These are phyloP conservation scores for Diaporthe ilicicola DNA, from an alignment of 2,329 filamentous ascomycete genomes.

Conservation along the genomic window DNA sequence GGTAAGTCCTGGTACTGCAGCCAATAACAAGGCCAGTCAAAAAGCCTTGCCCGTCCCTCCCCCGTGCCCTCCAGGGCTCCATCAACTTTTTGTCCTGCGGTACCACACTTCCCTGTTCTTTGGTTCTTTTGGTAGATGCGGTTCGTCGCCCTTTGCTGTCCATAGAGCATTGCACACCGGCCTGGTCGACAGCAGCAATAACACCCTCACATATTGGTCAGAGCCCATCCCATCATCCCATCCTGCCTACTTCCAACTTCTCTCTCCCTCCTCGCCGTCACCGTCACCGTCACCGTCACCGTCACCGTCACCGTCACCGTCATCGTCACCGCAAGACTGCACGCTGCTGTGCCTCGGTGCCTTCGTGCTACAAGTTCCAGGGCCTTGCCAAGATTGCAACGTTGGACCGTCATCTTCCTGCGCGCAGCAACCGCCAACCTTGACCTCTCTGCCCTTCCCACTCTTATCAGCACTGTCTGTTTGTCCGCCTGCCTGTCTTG, in stretches of 20 bases:
- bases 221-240: constrained; percentile 31
- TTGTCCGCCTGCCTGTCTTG: not conserved
- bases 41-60: constrained; percentile 22
- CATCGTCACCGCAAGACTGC: constrained; percentile 7
- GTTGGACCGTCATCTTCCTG: constrained; percentile 29
- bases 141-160: not conserved
- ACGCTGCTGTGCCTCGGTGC: not conserved
- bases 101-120: constrained; percentile 3
- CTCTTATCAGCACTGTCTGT: constrained; percentile 24
- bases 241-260: constrained; percentile 9
- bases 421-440: constrained; percentile 10
- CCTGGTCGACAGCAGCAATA: constrained; percentile 31
- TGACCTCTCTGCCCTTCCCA: constrained; percentile 13
- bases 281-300: too few species aligned
- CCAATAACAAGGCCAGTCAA: constrained; percentile 23
- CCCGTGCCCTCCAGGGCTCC: not conserved
- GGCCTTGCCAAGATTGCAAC: constrained; percentile 33
- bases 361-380: constrained; percentile 5
- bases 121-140: constrained; percentile 1
- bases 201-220: constrained; percentile 28
- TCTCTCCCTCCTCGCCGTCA: not conserved
- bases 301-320: not conserved
- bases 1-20: constrained; percentile 14
- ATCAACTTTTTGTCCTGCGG: constrained; percentile 20
- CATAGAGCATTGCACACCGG: not conserved